A percentile compares a stretch with the other conserved stretches of the same genome.
Conservation (phyloP, 306 rosid genomes). For the Morella rubra region DNA sequence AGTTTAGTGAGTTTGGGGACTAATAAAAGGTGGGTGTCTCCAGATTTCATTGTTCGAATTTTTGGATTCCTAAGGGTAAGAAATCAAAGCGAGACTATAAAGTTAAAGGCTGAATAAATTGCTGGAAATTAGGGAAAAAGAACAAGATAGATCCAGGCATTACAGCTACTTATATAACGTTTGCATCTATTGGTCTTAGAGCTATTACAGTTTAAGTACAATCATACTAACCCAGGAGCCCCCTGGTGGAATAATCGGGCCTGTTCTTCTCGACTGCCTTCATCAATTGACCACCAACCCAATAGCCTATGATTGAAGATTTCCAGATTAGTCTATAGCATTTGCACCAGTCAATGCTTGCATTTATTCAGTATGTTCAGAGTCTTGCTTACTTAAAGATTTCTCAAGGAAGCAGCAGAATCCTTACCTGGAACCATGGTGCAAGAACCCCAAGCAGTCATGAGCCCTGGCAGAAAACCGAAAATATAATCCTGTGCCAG, state of each 20-base stretch:
- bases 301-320: constrained; percentile 57
- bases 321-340: constrained; percentile 27
- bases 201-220: constrained; percentile 15
- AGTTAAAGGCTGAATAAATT: not conserved
- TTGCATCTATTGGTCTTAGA: not conserved
- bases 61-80: not conserved
- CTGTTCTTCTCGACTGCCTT: constrained; percentile 94
- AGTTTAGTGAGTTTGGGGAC: not conserved
- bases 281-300: constrained; percentile 99
- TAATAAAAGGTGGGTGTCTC: not conserved
- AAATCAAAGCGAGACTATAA: not conserved
- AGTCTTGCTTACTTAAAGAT: constrained; percentile 10
- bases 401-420: constrained; percentile 11
- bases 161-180: constrained; percentile 6
- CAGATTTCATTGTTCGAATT: not conserved
- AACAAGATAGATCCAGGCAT: constrained; percentile 5
- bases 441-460: constrained; percentile 90
- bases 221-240: constrained; percentile 67
- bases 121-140: not conserved
- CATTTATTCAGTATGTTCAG: constrained; percentile 24
- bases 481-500: constrained; percentile 68
- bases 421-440: constrained; percentile 91
- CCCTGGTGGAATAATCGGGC: constrained; percentile 82
- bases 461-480: constrained; percentile 70
- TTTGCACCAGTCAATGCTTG: not conserved